These are phyloP conservation scores for Botrytis fabae DNA, from an alignment of 2,329 filamentous ascomycete genomes.

Conservation along the genomic window DNA sequence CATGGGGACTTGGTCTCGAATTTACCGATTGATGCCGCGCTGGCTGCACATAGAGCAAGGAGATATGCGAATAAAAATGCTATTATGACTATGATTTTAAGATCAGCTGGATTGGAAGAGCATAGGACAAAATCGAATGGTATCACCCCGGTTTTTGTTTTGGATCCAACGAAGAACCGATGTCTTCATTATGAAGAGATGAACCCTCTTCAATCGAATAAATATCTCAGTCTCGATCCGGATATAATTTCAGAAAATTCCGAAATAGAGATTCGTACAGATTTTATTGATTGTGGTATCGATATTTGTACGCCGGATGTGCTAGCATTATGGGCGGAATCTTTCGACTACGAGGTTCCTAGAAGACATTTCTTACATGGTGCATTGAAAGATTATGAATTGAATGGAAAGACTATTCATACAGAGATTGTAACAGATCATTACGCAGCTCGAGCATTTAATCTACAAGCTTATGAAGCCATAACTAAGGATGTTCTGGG, in stretches of 20 bases:
- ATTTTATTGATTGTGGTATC: constrained; percentile 90
- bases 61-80: constrained; percentile 85
- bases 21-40: constrained; percentile 74
- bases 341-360: constrained; percentile 93
- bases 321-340: constrained; percentile 92
- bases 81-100: constrained; percentile 94
- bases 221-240: constrained; percentile 71
- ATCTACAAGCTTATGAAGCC: constrained; percentile 85
- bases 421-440: constrained; percentile 79
- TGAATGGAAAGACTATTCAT: constrained; percentile 97
- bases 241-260: constrained; percentile 70
- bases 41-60: constrained; percentile 78
- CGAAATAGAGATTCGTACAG: constrained; percentile 80
- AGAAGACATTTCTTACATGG: constrained; percentile 87
- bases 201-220: constrained; percentile 64
- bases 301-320: constrained; percentile 98
- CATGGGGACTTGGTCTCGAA: constrained; percentile 93
- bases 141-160: constrained; percentile 78
- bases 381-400: constrained; percentile 92
- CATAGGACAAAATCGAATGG: constrained; percentile 78
- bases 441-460: constrained; percentile 84
- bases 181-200: constrained; percentile 96
- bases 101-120: constrained; percentile 66
- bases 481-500: constrained; percentile 84
- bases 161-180: constrained; percentile 76